Evolutionary conservation across 1,284 basidiomycete species (phyloP).

Genomic region (Cystobasidium slooffiae): DNA sequence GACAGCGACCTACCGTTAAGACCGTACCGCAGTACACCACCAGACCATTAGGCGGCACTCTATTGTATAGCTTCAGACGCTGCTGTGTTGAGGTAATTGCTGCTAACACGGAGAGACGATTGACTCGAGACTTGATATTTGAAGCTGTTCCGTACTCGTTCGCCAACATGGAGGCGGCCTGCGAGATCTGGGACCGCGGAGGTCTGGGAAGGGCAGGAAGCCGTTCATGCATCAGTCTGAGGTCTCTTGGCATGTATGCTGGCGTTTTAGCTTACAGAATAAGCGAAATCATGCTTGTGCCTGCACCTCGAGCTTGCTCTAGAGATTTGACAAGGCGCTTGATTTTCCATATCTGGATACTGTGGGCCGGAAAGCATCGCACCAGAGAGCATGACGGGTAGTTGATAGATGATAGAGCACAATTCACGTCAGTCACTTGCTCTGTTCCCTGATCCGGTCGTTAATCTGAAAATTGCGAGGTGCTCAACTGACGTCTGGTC

Average conservation of each 20-base stretch:
- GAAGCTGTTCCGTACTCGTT: constrained; percentile 96
- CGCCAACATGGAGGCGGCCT: constrained; percentile 91
- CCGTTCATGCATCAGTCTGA: not conserved
- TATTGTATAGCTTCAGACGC: constrained; percentile 92
- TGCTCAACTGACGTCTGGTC: constrained; percentile 43
- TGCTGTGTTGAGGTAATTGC: constrained; percentile 99
- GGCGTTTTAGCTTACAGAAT: constrained; percentile 34
- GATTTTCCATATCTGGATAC: constrained; percentile 73
- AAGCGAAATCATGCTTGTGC: constrained; percentile 89
- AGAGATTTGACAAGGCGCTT: constrained; percentile 98
- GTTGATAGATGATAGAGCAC: not conserved
- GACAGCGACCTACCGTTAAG: constrained; percentile 71
- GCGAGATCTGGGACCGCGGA: constrained; percentile 84
- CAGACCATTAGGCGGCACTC: constrained; percentile 85
- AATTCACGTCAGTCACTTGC: constrained; percentile 1
- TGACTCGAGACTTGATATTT: constrained; percentile 99
- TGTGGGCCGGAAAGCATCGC: not conserved
- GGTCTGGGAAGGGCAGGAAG: constrained; percentile 18
- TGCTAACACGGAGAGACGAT: constrained; percentile 93
- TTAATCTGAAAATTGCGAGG: not conserved
- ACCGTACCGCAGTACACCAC: constrained; percentile 85
- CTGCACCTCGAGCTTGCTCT: constrained; percentile 89
- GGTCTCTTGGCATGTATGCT: not conserved
- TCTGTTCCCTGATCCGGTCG: not conserved
- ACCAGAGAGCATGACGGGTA: not conserved